A percentile compares a stretch with the other conserved stretches of the same genome.
Conservation (phyloP, 2,329 filamentous ascomycete species). For the Aspergillus aculeatinus region DNA sequence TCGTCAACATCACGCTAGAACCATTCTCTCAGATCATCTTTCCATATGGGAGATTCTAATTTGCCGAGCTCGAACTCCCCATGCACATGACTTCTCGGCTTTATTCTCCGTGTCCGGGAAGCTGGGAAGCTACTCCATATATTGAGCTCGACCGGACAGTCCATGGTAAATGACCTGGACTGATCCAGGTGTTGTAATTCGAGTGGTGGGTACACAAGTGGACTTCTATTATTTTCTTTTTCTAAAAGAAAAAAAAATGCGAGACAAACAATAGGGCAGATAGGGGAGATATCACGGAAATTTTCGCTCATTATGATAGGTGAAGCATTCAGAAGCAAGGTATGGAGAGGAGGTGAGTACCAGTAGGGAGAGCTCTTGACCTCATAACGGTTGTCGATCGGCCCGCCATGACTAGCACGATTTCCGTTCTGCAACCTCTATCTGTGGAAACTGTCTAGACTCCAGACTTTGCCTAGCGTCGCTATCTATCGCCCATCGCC, state of each 20-base stretch:
- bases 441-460: constrained; percentile 1
- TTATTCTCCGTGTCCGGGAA: background rate
- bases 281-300: background rate
- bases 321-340: background rate
- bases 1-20: background rate
- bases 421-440: background rate
- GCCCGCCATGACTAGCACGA: constrained; percentile 4
- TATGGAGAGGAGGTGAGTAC: background rate
- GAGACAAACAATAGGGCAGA: background rate
- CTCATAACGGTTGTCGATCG: constrained; percentile 15
- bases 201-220: constrained; percentile 9
- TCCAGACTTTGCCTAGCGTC: background rate
- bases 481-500: constrained; percentile 3
- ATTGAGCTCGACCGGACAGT: background rate
- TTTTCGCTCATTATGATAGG: background rate
- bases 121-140: background rate
- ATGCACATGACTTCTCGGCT: background rate
- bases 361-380: background rate
- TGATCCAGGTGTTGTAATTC: background rate
- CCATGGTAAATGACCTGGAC: background rate
- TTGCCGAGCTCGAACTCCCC: background rate
- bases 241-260: background rate
- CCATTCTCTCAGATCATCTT: background rate
- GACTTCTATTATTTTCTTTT: background rate
- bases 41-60: background rate